Base-by-base conservation (phyloP, 805 yeast genomes). In the Ogataea ganodermae region DNA sequence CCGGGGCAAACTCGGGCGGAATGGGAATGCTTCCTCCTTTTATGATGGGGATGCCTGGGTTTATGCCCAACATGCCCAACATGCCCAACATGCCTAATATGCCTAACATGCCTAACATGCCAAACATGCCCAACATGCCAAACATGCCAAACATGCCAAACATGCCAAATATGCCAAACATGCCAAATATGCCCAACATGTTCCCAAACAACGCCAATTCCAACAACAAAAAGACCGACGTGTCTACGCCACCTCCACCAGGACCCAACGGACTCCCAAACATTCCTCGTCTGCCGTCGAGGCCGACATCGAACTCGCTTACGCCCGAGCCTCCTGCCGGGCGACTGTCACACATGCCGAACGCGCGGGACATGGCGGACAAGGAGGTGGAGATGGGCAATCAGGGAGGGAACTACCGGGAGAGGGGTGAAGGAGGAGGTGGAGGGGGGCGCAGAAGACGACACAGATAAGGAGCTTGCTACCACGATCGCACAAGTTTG, bases 101-200 rank as follows among this genome's bases (percentile, higher is more conserved):
- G 60, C 65, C 65, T 7, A 52, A 66, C 60, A 69, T 58, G 63
- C 52, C 53, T 16, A 52, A 52, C 33, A 49, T 52, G 43, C 56
- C 57, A 12, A 57, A 57, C 10, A 47, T 60, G 50, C 69, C 69
- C 9, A 61, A 61, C 39, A 67, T 69, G 69, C 57, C 70, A 63
- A 47, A 68, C 56, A 44, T 58, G 55, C 63, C 61, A 5, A 51
- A 50, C 35, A 51, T 62, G 49, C 67, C 65, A 12, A 52, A 42
- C 31, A 51, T 54, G 52, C 61, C 58, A 40, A 48, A 44, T 16
- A 55, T 54, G 58, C 55, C 37, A 20, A 46, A 42, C 18, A 51
- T 54, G 52, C 61, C 58, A 40, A 48, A 44, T 16, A 55, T 54
- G 58, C 55, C 37, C 18, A 26, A 42, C 43, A 48, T 42, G 52